Percentiles rank a stretch among this genome's conserved stretches.
Evolutionary conservation across 129 eudicot genomes (phyloP).

Genomic region (Solidago caesia): DNA sequence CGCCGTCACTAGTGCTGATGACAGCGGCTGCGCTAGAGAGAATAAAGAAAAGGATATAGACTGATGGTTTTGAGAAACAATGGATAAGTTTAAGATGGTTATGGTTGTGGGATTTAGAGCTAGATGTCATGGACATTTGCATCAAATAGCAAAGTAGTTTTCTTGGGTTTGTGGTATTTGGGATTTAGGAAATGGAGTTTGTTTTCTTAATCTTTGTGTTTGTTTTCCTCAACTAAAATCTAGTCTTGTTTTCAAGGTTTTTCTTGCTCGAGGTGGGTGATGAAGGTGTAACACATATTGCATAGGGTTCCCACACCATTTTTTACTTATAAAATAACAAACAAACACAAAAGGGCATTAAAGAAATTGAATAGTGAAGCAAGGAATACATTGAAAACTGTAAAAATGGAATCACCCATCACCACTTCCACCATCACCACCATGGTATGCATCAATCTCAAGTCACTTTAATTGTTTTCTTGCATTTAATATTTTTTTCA

Average conservation of each 20-base stretch:
- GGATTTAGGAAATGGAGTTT: slow-evolving; percentile 8
- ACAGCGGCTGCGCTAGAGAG: not conserved
- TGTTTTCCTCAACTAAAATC: slow-evolving; percentile 8
- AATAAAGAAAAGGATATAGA: slow-evolving; percentile 19
- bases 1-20: not conserved
- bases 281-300: not conserved
- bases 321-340: not conserved
- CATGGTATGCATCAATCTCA: slow-evolving; percentile 24
- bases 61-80: slow-evolving; percentile 20
- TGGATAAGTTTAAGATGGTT: slow-evolving; percentile 12
- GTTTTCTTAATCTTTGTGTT: slow-evolving; percentile 23
- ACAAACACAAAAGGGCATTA: slow-evolving; percentile 8
- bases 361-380: slow-evolving; percentile 9
- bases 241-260: slow-evolving; percentile 19
- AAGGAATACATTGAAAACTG: slow-evolving; percentile 23
- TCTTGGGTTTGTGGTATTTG: slow-evolving; percentile 28
- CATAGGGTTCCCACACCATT: slow-evolving; percentile 14
- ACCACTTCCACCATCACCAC: slow-evolving; percentile 18
- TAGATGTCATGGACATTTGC: slow-evolving; percentile 21
- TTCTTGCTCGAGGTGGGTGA: slow-evolving; percentile 22
- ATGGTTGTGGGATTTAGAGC: slow-evolving; percentile 23
- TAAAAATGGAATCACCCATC: slow-evolving; percentile 20
- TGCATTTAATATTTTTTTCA: slow-evolving; percentile 15
- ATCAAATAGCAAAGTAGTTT: slow-evolving; percentile 25
- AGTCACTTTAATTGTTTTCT: slow-evolving; percentile 17